Evolutionary conservation across 2,329 filamentous ascomycete genomes (phyloP), one percentile per base, ranked within the genome.

Genomic region (Verticillium zaregamsianum): DNA sequence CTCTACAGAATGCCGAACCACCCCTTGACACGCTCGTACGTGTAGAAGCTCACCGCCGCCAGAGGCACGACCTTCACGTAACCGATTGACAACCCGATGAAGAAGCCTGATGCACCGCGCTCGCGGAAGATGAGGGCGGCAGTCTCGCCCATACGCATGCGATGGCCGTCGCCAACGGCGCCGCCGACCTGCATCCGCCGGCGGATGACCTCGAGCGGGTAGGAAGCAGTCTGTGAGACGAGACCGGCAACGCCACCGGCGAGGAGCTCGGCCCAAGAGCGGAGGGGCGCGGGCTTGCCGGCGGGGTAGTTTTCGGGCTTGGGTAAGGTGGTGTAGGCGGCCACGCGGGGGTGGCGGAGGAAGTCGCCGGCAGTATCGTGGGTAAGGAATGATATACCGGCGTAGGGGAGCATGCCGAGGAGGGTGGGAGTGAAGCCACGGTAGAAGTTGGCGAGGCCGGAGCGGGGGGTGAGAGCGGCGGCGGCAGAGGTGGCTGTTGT

Each of bases 171-270:
- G 1, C 95, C 95, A 0, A 98, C 92, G 0, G 94, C 93, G 12
- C 94, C 95, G 57, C 92, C 91, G 15, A 99, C 95, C 74, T 99
- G 95, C 94, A 99, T 98, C 57, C 95, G 84, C 66, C 95, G 84
- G 63, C 95, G 82, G 62, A 98, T 90, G 17, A 99, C 92, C 75
- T 99, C 95, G 3, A 99, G 82, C 5, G 95, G 95, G 74, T 99
- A 99, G 17, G 93, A 96, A 0, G 89, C 86, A 0, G 94, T 97
- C 76, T 99, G 95, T 8, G 92, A 93, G 1, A 97, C 87, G 63
- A 97, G 80, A 2, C 95, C 95, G 0, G 95, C 93, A 11, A 95
- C 74, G 1, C 93, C 95, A 57, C 95, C 95, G 0, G 93, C 88
- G 3, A 84, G 82, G 6, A 99, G 84, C 75, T 98, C 92, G 0